Conservation (phyloP, 2,329 filamentous ascomycete species). For the Nothopassalora personata region DNA sequence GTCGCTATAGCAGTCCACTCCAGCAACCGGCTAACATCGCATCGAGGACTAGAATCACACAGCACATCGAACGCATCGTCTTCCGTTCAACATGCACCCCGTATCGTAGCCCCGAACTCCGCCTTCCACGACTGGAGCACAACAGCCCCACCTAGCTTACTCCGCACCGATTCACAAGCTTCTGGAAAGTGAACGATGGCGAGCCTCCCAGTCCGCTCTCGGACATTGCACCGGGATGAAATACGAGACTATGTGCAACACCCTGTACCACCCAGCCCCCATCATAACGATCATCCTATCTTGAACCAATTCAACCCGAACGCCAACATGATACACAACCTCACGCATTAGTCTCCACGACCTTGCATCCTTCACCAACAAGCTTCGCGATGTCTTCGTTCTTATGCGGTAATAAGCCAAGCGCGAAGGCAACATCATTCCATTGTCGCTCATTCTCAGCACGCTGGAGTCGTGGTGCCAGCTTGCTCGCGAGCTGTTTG, state of each 20-base stretch:
- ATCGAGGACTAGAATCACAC: no score
- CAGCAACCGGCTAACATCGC: no score
- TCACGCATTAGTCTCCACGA: constrained; percentile 39
- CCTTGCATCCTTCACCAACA: constrained; percentile 65
- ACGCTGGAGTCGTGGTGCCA: constrained; percentile 75
- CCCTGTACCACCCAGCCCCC: not conserved
- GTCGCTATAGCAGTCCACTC: no score
- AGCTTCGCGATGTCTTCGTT: constrained; percentile 81
- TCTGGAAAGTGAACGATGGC: no score
- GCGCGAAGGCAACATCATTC: constrained; percentile 92
- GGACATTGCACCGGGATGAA: not conserved
- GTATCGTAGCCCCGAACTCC: no score
- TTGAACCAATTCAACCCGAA: not conserved
- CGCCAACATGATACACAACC: not conserved
- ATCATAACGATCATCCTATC: not conserved
- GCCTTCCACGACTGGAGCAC: no score
- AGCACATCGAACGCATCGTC: no score
- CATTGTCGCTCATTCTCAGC: constrained; percentile 93
- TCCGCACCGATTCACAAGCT: no score
- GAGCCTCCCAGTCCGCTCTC: no score
- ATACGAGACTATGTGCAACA: not conserved
- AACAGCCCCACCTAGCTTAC: no score
- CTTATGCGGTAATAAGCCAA: constrained; percentile 86
- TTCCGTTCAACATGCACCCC: no score
- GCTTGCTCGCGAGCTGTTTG: constrained; percentile 85